These are phyloP conservation scores for Alternaria arborescens DNA, from an alignment of 2,329 filamentous ascomycete species.

Conservation along the genomic window DNA sequence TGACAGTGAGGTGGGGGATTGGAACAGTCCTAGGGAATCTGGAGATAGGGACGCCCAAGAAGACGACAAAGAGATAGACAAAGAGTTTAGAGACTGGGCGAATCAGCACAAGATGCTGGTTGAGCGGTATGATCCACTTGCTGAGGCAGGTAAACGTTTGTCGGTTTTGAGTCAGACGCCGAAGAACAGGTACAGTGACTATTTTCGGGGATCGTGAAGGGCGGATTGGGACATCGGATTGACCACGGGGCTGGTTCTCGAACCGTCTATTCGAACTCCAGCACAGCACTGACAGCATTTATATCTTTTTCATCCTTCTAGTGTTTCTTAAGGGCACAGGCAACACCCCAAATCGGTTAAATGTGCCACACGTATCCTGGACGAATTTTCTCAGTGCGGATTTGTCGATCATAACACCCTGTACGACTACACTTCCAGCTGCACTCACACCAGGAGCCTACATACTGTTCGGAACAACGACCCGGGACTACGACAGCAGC, in stretches of 20 bases:
- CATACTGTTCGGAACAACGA: background rate
- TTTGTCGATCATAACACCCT: background rate
- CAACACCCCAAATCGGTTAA: background rate
- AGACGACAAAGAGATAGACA: background rate
- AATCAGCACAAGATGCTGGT: constrained; percentile 9
- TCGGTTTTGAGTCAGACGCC: background rate
- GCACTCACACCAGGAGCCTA: background rate
- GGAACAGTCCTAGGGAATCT: background rate
- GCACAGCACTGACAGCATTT: background rate
- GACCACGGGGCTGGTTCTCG: background rate
- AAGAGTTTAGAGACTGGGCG: background rate
- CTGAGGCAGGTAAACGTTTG: background rate
- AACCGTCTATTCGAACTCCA: background rate
- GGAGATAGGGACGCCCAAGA: background rate
- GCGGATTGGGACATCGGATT: background rate
- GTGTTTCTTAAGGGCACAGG: background rate
- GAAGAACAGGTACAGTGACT: constrained; percentile 1
- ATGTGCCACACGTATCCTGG: background rate
- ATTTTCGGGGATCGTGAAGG: background rate
- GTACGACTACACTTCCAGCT: background rate
- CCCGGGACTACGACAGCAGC: no score
- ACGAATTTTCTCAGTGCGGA: background rate
- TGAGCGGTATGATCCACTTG: background rate
- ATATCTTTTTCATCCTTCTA: background rate
- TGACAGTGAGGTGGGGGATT: background rate